These are phyloP conservation scores for Cyberlindnera euphorbiae DNA, from an alignment of 805 yeast species.

Conservation along the genomic window DNA sequence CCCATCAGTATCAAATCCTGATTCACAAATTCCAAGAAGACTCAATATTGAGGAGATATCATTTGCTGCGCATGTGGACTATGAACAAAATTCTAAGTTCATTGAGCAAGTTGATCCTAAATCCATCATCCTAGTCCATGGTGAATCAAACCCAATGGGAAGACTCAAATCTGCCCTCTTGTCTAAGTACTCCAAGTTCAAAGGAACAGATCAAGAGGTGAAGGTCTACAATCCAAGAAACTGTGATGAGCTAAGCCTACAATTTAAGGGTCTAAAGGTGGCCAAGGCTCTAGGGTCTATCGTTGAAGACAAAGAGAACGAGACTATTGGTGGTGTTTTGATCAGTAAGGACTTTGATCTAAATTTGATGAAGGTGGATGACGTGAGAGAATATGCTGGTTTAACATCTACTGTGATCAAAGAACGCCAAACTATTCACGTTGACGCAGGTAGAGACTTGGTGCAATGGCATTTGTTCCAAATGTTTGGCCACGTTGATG, in stretches of 20 bases:
- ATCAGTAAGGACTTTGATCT: constrained; percentile 90
- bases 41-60: constrained; percentile 88
- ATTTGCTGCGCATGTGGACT: constrained; percentile 99
- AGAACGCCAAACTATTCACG: constrained; percentile 73
- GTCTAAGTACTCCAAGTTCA: constrained; percentile 76
- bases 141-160: constrained; percentile 98
- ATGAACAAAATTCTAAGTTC: constrained; percentile 85
- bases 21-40: constrained; percentile 79
- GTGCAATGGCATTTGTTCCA: constrained; percentile 88
- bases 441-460: constrained; percentile 76
- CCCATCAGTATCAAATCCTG: constrained; percentile 78
- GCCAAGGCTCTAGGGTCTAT: constrained; percentile 70
- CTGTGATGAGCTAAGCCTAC: constrained; percentile 71
- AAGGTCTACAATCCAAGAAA: constrained; percentile 90
- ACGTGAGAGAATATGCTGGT: constrained; percentile 84
- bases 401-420: constrained; percentile 79
- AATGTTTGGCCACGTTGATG: constrained; percentile 86
- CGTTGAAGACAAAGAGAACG: constrained; percentile 43
- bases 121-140: constrained; percentile 89
- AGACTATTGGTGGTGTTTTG: constrained; percentile 70
- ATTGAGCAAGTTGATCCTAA: constrained; percentile 84
- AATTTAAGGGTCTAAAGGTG: constrained; percentile 76
- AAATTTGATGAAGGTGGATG: constrained; percentile 76
- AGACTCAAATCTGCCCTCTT: constrained; percentile 87
- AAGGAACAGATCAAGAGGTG: constrained; percentile 85